Evolutionary conservation across 768 basidiomycete genomes (phyloP).

Genomic region (Mrakia hoshinonis): DNA sequence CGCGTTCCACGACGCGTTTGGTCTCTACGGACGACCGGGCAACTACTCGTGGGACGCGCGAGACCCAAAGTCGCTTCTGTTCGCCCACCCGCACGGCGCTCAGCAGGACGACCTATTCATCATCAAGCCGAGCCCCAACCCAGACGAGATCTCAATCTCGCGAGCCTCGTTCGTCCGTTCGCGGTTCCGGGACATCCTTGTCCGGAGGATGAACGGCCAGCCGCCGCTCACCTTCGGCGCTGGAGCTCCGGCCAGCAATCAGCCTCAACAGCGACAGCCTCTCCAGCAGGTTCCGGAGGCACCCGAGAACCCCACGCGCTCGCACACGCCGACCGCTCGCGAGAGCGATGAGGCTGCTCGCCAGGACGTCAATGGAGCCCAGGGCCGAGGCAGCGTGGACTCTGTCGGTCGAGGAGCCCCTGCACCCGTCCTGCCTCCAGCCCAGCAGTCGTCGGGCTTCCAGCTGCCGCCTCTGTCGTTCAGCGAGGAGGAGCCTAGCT

Average conservation of each 20-base stretch:
- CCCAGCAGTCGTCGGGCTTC: conserved; percentile 24
- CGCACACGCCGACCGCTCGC: not conserved
- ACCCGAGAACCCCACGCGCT: not conserved
- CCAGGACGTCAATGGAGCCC: too few relatives aligned
- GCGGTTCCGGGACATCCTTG: conserved; percentile 18
- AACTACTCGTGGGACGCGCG: conserved; percentile 84
- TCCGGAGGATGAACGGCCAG: conserved; percentile 9
- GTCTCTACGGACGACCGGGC: conserved; percentile 77
- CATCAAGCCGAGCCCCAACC: not conserved
- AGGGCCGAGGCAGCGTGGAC: not conserved
- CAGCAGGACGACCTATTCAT: conserved; percentile 17
- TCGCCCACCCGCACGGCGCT: conserved; percentile 85
- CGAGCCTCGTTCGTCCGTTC: conserved; percentile 21
- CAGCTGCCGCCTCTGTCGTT: conserved; percentile 39
- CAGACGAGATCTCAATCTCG: conserved; percentile 19
- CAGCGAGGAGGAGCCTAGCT: conserved; percentile 29
- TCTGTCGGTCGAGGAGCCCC: conserved; percentile 5
- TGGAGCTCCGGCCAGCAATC: not conserved
- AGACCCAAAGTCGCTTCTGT: conserved; percentile 75
- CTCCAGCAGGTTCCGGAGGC: conserved; percentile 2
- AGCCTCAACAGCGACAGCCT: not conserved
- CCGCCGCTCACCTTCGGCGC: not conserved
- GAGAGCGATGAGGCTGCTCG: not conserved
- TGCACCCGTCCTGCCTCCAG: not conserved
- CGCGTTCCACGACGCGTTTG: conserved; percentile 80